Evolutionary conservation across 495 filamentous ascomycete species (phyloP), one percentile per base, ranked within the genome.

Genomic region (Xylaria intraflava): DNA sequence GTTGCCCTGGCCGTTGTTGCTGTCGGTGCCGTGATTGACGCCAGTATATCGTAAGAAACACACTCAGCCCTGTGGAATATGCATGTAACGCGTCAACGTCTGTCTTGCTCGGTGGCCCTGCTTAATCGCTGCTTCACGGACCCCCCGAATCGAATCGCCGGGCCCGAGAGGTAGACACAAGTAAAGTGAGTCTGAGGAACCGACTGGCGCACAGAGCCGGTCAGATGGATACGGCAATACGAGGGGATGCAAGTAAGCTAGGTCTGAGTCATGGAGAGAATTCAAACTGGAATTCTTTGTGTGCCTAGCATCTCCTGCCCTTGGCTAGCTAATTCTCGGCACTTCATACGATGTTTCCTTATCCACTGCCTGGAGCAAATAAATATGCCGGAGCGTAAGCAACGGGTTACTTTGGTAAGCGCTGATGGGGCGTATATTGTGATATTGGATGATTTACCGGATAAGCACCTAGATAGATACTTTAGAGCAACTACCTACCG

Each of bases 1-100:
- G n/a, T n/a, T n/a, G n/a, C n/a, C n/a, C n/a, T n/a, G n/a, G n/a
- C n/a, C n/a, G n/a, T n/a, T n/a, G n/a, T n/a, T n/a, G n/a, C n/a
- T n/a, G n/a, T n/a, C n/a, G n/a, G n/a, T n/a, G n/a, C 16, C 17
- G 6, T 36, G 46, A 49, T 49, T n/a, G 22, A 6, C 33, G 36
- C 16, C 12, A 26, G 36, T 27, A 27, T 5, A 10, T 48, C 31
- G 30, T 30, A 19, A 24, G 35, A 38, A 11, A n/a, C 46, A 27
- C 46, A n/a, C 19, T 51, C 49, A 51, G 49, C 49, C 49, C 40
- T 36, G 50, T 16, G 41, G 17, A 52, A 14, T 45, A 53, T 29
- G 31, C 29, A 46, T 2, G 27, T 14, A 52, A 22, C 38, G 20
- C 22, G n/a, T 38, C 19, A 0, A 26, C 16, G 14, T 45, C 22